Base-by-base conservation (phyloP, 192 early-diverging fungal genomes). In the Podila verticillata region DNA sequence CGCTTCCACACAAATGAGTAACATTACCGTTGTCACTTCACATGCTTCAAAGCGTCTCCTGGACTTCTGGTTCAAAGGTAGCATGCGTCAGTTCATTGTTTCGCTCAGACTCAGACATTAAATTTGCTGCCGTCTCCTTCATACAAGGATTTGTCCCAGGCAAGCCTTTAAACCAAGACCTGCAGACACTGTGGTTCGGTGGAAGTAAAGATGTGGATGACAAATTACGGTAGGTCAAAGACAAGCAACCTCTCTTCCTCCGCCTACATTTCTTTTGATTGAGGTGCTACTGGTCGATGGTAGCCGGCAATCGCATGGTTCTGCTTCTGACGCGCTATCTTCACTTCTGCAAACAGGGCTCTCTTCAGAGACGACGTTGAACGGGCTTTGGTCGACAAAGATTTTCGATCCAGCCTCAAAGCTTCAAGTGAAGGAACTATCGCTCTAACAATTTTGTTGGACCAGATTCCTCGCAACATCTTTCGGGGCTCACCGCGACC, bases 381-480 rank as follows among this genome's bases (percentile, higher is more conserved):
- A 31, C 44, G 74, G 26, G 74, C 74, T 2, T 57, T 75, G 7
- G 56, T 69, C 0, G 74, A 75, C 34, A 39, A 7, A 3, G 74
- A 60, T 9, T 75, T 75, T 49, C 49, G 74, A 2, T 15, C 57
- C 2, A 24, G 61, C 24, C 49, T 75, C 61, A 69, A 44, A 10
- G 13, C 32, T 8, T 68, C 74, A 0, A 66, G 74, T 5, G 74
- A 75, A 26, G 74, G 48, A 1, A 65, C 66, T n/a, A 5, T 75
- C 4, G 74, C 74, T 7, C 62, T 89, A 35, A 82, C 88, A 7
- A 61, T 92, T 1, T 60, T 92, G 32, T 66, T 90, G 66, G 91
- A 92, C 72, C 89, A 92, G 56, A 85, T 92, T 75, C 84, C 89
- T 5, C 85, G 91, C 29, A 89, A 92, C 75, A 89, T 92, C 70